Evolutionary conservation across 805 yeast genomes (phyloP), one percentile per base, ranked within the genome.

Genomic region (Danielia reshetovae): DNA sequence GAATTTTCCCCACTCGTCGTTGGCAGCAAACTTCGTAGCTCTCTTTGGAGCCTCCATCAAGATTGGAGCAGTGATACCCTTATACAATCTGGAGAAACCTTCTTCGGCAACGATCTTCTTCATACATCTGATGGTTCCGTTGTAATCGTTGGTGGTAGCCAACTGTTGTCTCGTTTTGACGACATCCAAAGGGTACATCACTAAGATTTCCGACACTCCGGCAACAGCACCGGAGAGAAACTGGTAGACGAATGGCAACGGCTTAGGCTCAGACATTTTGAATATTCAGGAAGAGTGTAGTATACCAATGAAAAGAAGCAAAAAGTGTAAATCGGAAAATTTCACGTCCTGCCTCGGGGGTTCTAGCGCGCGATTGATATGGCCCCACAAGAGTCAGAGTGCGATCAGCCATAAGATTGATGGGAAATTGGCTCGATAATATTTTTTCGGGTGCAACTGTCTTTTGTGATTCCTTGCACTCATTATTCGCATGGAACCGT

Each of bases 21-120:
- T 93, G 43, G 97, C 96, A 34, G 97, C 97, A 59, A 93, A 93
- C 63, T 93, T 93, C 47, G 96, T 89, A 27, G 98, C 98, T 70
- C 99, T 80, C 72, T 93, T 93, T 46, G 98, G 98, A 10, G 97
- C 98, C 63, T 93, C 99, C 98, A 93, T 93, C 53, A 93, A 71
- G 49, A 93, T 86, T 22, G 99, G 99, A 16, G 98, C 96, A 19
- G 85, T 68, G 52, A 93, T 93, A 47, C 99, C 99, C 57, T 89
- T 80, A 66, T 93, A 93, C 39, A 90, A 74, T 44, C 93, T 73
- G 8, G 82, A 64, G 27, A 79, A 72, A 33, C 98, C 98, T 62
- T 93, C 98, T 48, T 77, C 79, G 51, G 75, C 77, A 50, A 93
- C 74, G 49, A 93, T 90, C 63, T 89, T 88, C 43, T 72, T 63